Evolutionary conservation across 805 yeast genomes (phyloP), one percentile per base, ranked within the genome.

Genomic region (Candida khao-thaluensis): DNA sequence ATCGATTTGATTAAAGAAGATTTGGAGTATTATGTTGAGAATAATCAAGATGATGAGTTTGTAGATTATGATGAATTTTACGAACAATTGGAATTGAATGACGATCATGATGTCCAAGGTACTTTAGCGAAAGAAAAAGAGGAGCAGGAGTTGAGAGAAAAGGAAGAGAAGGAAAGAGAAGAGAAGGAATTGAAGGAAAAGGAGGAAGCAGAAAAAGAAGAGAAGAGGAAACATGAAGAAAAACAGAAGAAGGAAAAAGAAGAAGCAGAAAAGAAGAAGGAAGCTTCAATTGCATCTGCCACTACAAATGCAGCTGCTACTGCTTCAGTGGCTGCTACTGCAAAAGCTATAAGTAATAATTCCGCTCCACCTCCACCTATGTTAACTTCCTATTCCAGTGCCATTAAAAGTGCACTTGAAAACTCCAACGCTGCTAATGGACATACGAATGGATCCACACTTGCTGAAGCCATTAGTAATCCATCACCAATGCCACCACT

Each of bases 31-130:
- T 90, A 87, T 60, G 93, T 93, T 21, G 98, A 93, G 51, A 85
- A 88, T 47, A 91, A 91, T 56, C 93, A 85, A 60, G 96, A 89
- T 40, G 90, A 81, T 4, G 96, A 90, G 53, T 91, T 89, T 59
- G 83, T 90, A 23, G 97, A 89, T 55, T 95, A 91, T 60, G 96
- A 90, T 51, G 89, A 87, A 10, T 77, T 91, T 44, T 93, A 91
- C 62, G 97, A 93, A 50, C 87, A 81, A 43, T 73, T 93, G 51
- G 89, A 82, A 30, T 74, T 89, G 30, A 82, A 79, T 22, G 64
- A 56, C 16, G 54, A 50, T 30, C 46, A 51, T 30, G 64, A 58
- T 18, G 51, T 56, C 3, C 57, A 53, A 23, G 58, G 62, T 40
- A 43, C 44, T 40, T 29, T 41, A 46, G 39, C 38, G 41, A 47